These are phyloP conservation scores for Vavraia culicis DNA, from an alignment of 371 early-diverging fungal genomes.

Conservation along the genomic window DNA sequence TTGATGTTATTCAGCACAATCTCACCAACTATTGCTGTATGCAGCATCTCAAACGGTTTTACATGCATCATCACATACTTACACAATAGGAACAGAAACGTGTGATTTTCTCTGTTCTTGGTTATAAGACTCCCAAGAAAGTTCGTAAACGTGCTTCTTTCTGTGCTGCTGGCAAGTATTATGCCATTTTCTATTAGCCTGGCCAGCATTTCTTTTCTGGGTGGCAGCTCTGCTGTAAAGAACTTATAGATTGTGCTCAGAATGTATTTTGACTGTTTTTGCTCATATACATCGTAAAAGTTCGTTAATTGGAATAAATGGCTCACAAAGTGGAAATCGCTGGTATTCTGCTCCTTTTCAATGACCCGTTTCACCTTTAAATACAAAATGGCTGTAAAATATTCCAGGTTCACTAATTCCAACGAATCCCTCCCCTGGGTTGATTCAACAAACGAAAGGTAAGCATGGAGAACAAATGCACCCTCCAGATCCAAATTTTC, in stretches of 20 bases:
- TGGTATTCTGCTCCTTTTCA: not conserved
- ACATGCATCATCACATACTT: slow-evolving; percentile 20
- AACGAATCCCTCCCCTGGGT: slow-evolving; percentile 21
- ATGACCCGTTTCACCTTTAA: not conserved
- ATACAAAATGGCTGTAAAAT: slow-evolving; percentile 17
- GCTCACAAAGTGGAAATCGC: not conserved
- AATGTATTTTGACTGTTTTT: slow-evolving; percentile 11
- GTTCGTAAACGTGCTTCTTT: slow-evolving; percentile 3
- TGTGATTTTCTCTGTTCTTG: slow-evolving; percentile 5
- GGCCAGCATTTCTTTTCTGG: slow-evolving; percentile 8
- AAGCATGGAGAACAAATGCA: not conserved
- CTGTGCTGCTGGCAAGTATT: slow-evolving; percentile 3
- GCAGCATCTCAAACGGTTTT: slow-evolving; percentile 1
- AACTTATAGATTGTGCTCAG: slow-evolving; percentile 20
- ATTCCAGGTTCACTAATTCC: slow-evolving; percentile 7
- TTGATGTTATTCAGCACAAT: slow-evolving; percentile 8
- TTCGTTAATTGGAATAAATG: slow-evolving; percentile 20
- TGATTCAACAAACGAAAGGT: slow-evolving; percentile 15
- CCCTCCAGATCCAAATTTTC: slow-evolving; percentile 1
- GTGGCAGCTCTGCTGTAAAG: slow-evolving; percentile 1
- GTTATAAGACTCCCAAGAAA: slow-evolving; percentile 23
- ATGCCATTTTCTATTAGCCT: slow-evolving; percentile 18
- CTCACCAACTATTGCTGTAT: slow-evolving; percentile 27
- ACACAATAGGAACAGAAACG: slow-evolving; percentile 8
- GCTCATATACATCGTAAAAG: slow-evolving; percentile 31